phyloP scores from a whole-genome alignment of 75 land plant genomes.

The Pinus tabuliformis region DNA sequence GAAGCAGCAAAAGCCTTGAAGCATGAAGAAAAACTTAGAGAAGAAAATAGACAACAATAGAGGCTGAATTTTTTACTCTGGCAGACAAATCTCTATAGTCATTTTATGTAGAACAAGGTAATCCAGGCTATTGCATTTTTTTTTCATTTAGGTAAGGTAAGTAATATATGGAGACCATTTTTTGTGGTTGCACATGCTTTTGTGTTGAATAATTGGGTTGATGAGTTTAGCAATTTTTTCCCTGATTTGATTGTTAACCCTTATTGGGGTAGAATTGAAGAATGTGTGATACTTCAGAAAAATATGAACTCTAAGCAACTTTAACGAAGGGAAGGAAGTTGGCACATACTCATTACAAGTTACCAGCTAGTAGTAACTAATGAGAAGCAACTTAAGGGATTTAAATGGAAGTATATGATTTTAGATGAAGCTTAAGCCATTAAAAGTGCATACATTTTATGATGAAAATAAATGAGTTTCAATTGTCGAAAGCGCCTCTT shows the following conservation, averaged over 20 bases:
- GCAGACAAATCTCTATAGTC: constrained; percentile 52
- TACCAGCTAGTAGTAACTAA: constrained; percentile 81
- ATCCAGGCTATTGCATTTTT: constrained; percentile 98
- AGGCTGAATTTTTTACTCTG: constrained; percentile 68
- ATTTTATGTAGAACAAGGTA: constrained; percentile 92
- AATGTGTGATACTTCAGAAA: constrained; percentile 66
- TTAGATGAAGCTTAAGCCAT: constrained; percentile 99
- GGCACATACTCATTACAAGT: constrained; percentile 92
- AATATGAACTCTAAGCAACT: constrained; percentile 87
- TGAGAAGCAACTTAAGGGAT: constrained; percentile 83
- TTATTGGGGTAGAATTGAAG: constrained; percentile 72
- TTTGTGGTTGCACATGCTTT: constrained; percentile 93
- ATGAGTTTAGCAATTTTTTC: constrained; percentile 87
- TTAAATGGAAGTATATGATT: constrained; percentile 97
- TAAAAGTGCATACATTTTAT: constrained; percentile 82
- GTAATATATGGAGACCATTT: constrained; percentile 98
- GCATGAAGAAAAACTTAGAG: constrained; percentile 83
- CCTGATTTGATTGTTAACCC: constrained; percentile 83
- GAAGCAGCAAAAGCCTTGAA: constrained; percentile 95
- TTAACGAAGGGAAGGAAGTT: constrained; percentile 83
- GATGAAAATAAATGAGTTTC: constrained; percentile 98
- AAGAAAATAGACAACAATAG: constrained; percentile 80
- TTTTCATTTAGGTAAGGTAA: constrained; percentile 92
- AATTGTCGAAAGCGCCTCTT: constrained; percentile 93
- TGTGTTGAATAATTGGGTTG: constrained; percentile 88